These are phyloP conservation scores for Colletotrichum sansevieriae DNA, from an alignment of 2,329 filamentous ascomycete species.

Conservation along the genomic window DNA sequence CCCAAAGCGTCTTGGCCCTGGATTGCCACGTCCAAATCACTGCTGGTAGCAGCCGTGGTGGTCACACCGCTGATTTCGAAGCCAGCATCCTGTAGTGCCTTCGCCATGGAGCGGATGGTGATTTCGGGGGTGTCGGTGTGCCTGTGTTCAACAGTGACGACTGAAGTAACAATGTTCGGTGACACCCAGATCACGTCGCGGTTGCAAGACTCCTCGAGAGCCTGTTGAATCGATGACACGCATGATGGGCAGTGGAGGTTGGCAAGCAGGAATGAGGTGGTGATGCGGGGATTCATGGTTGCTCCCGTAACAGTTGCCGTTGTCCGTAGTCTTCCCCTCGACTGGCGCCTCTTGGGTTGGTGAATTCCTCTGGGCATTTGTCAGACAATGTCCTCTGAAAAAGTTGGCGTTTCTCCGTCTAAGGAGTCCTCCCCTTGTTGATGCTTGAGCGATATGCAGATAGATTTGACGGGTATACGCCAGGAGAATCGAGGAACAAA, in stretches of 20 bases:
- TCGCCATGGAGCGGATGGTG: constrained; percentile 59
- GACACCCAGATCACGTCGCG: constrained; percentile 70
- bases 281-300: constrained; percentile 47
- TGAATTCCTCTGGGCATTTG: not conserved
- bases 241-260: constrained; percentile 87
- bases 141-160: constrained; percentile 71
- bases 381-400: not conserved
- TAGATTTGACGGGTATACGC: too few species aligned
- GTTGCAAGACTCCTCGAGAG: constrained; percentile 62
- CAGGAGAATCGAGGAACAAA: too few species aligned
- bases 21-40: constrained; percentile 44
- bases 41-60: constrained; percentile 50
- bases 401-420: too few species aligned
- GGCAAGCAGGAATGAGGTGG: constrained; percentile 74
- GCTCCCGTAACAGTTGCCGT: not conserved
- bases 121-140: constrained; percentile 53
- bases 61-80: constrained; percentile 69
- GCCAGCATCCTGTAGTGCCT: constrained; percentile 66
- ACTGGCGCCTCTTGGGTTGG: not conserved
- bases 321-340: not conserved
- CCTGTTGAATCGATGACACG: constrained; percentile 73
- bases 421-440: too few species aligned
- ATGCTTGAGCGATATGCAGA: too few species aligned
- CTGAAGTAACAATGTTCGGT: constrained; percentile 78
- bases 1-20: constrained; percentile 43